Conservation (phyloP, 169 alveolate genomes). For the Cryptosporidium sp. region DNA sequence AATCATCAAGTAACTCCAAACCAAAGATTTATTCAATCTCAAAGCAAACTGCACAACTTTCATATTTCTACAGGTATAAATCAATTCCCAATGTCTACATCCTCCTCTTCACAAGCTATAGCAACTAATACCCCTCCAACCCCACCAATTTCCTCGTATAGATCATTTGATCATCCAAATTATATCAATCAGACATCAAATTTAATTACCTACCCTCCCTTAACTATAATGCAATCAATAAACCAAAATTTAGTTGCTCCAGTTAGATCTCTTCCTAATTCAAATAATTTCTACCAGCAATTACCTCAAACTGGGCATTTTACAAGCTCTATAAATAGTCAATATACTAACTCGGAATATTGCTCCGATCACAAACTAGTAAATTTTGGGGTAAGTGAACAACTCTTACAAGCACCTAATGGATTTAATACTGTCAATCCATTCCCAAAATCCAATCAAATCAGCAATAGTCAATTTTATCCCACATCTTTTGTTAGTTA, state of each 20-base stretch:
- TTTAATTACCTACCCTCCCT: conserved; percentile 22
- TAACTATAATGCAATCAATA: conserved; percentile 11
- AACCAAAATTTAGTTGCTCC: conserved; percentile 29
- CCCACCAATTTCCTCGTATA: not conserved
- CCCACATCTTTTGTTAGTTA: conserved; percentile 28
- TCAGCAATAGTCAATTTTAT: not conserved
- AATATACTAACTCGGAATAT: not conserved
- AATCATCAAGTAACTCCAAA: not conserved
- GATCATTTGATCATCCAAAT: not conserved
- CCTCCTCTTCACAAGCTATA: not conserved
- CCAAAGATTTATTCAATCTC: not conserved
- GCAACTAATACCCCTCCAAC: not conserved
- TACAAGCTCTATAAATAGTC: not conserved
- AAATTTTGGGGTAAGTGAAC: not conserved
- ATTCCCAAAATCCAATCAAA: conserved; percentile 9
- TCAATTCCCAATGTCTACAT: not conserved
- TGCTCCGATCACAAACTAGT: not conserved
- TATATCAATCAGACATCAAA: not conserved
- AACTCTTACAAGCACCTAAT: not conserved
- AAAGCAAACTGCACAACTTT: not conserved
- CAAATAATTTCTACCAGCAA: not conserved
- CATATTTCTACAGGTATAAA: not conserved
- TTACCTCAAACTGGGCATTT: conserved; percentile 11
- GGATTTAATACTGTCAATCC: not conserved
- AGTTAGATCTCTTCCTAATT: conserved; percentile 37